Evolutionary conservation across 2,329 filamentous ascomycete genomes (phyloP), one percentile per base, ranked within the genome.

Genomic region (Venturia oleaginea): DNA sequence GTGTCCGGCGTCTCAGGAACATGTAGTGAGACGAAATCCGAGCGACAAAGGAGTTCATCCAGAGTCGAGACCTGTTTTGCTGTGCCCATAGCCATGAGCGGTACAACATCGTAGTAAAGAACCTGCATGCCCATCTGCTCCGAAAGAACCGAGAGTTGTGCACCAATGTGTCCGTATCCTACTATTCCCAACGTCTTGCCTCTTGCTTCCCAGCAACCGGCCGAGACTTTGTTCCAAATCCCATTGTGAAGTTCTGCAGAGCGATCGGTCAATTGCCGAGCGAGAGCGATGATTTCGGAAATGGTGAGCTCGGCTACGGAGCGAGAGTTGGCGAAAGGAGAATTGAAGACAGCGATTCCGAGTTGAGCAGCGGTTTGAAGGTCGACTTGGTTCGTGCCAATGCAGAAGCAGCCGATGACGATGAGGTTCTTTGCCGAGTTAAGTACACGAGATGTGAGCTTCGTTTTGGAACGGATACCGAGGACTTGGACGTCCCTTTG

Each of bases 121-220:
- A 99, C 94, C 19, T 84, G 87, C 93, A 99, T 97, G 61, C 94
- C 94, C 92, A 99, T 96, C 30, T 93, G 87, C 77, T 99, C 94
- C 34, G 94, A 92, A 68, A 99, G 81, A 51, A 99, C 94, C 0
- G 92, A 97, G 68, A 99, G 80, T 77, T 99, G 94, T 62, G 91
- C 92, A 67, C 94, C 94, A 74, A 99, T 97, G 75, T 99, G 94
- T 67, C 94, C 94, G 73, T 99, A 99, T 37, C 94, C 94, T 68
- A 99, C 86, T 72, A 99, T 97, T 67, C 90, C 94, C 63, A 99
- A 83, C 54, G 93, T 97, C 83, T 99, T 99, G 75, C 94, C 94
- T 71, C 94, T 87, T 71, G 97, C 92, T 76, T 99, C 94, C 94
- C 94, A 97, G 83, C 94, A 99, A 73, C 90, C 92, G 72, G 85